Evolutionary conservation across 805 yeast genomes (phyloP).

Genomic region (Suhomyces sp.): DNA sequence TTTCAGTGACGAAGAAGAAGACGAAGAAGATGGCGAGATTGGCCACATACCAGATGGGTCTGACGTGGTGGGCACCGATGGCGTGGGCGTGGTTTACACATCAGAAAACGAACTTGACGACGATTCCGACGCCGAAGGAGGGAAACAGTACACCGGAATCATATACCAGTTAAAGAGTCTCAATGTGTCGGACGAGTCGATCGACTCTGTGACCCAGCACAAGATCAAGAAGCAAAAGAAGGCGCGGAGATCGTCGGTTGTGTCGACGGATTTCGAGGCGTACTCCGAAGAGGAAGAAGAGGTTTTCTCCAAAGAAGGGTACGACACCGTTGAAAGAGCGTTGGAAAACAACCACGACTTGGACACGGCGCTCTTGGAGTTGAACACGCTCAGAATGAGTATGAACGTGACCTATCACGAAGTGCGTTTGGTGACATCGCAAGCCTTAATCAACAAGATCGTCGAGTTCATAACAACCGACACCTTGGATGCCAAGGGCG

Average conservation of each 20-base stretch:
- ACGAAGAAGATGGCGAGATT: conserved; percentile 22
- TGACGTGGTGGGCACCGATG: conserved; percentile 47
- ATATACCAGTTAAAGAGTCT: conserved; percentile 47
- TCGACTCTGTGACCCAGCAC: conserved; percentile 48
- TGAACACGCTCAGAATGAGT: conserved; percentile 94
- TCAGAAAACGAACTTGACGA: conserved; percentile 41
- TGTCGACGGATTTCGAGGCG: conserved; percentile 49
- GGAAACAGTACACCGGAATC: conserved; percentile 38
- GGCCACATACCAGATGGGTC: conserved; percentile 8
- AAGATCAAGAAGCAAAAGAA: conserved; percentile 41
- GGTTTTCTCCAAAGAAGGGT: conserved; percentile 84
- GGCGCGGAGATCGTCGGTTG: conserved; percentile 32
- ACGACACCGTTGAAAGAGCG: conserved; percentile 89
- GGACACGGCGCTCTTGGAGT: conserved; percentile 88
- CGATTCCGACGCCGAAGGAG: conserved; percentile 37
- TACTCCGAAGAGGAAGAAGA: conserved; percentile 45
- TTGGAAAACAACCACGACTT: conserved; percentile 88
- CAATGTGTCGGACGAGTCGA: conserved; percentile 57
- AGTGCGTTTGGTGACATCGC: conserved; percentile 77
- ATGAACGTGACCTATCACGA: conserved; percentile 95
- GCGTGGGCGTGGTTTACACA: conserved; percentile 48
- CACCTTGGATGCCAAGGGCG: conserved; percentile 72
- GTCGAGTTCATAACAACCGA: conserved; percentile 73
- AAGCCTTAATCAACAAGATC: conserved; percentile 67
- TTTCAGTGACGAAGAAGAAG: conserved; percentile 32